Evolutionary conservation across 1,284 basidiomycete genomes (phyloP).

Genomic region (Cryptococcus amylolentus): DNA sequence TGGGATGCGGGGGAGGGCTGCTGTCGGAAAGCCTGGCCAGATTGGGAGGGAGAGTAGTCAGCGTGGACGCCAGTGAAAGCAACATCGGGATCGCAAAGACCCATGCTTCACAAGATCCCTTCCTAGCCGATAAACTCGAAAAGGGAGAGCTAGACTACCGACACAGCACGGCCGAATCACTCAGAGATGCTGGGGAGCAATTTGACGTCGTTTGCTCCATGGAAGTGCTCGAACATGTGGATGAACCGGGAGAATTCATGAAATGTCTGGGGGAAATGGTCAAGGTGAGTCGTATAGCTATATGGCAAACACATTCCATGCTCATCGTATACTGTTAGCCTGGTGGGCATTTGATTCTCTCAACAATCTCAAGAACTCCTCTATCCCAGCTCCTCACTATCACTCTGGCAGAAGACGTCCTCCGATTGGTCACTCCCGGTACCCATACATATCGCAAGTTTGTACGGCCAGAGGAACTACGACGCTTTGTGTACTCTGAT

Average conservation of each 20-base stretch:
- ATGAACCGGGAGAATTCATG: conserved; percentile 82
- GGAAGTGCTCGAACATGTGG: conserved; percentile 98
- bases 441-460: conserved; percentile 93
- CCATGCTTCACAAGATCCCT: conserved; percentile 77
- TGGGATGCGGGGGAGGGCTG: conserved; percentile 94
- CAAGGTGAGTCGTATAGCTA: conserved; percentile 58
- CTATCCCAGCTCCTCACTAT: conserved; percentile 88
- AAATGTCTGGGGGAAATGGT: conserved; percentile 74
- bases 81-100: conserved; percentile 83
- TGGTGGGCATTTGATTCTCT: conserved; percentile 90
- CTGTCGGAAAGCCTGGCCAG: conserved; percentile 89
- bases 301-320: background rate
- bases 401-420: conserved; percentile 77
- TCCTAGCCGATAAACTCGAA: conserved; percentile 45
- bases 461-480: conserved; percentile 83
- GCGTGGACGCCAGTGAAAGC: conserved; percentile 81
- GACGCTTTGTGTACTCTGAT: conserved; percentile 69
- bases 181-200: conserved; percentile 55
- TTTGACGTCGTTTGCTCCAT: conserved; percentile 95
- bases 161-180: conserved; percentile 74
- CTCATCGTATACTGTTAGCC: conserved; percentile 56
- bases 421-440: conserved; percentile 78
- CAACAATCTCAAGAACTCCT: conserved; percentile 92
- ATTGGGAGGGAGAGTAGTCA: conserved; percentile 78
- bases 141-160: conserved; percentile 57